Conservation (phyloP, 148 eudicot genomes). For the Talinum fruticosum region DNA sequence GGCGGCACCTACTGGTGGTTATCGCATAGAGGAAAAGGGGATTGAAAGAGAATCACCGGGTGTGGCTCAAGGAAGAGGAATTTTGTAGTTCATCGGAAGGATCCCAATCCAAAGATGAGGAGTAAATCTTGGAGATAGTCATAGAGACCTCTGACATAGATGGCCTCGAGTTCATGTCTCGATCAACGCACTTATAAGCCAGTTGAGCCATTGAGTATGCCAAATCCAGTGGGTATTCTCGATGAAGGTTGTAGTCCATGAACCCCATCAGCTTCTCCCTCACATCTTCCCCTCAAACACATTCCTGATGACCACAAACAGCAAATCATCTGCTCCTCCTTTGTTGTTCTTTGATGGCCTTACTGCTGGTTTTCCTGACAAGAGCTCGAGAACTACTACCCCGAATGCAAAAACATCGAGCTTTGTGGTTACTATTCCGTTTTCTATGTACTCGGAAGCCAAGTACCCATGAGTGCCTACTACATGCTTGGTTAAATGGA, state of each 20-base stretch:
- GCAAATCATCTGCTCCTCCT: slow-evolving; percentile 26
- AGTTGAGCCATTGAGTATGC: slow-evolving; percentile 69
- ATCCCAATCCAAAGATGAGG: slow-evolving; percentile 71
- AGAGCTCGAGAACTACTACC: slow-evolving; percentile 55
- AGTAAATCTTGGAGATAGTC: slow-evolving; percentile 55
- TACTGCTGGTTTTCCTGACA: slow-evolving; percentile 64
- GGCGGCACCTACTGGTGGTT: too few relatives aligned
- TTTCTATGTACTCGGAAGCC: slow-evolving; percentile 79
- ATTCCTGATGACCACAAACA: slow-evolving; percentile 28
- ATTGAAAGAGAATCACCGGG: slow-evolving; percentile 6
- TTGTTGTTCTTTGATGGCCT: slow-evolving; percentile 26
- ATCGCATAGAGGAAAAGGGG: too few relatives aligned
- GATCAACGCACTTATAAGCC: slow-evolving; percentile 55
- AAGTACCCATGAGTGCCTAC: slow-evolving; percentile 81
- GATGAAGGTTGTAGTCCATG: slow-evolving; percentile 47
- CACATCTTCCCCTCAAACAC: slow-evolving; percentile 57
- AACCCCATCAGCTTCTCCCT: slow-evolving; percentile 59
- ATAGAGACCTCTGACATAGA: slow-evolving; percentile 46
- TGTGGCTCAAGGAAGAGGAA: slow-evolving; percentile 17
- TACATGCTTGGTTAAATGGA: slow-evolving; percentile 63
- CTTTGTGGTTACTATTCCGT: slow-evolving; percentile 65
- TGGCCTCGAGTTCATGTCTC: slow-evolving; percentile 54
- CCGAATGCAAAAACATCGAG: slow-evolving; percentile 77
- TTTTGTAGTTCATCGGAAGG: slow-evolving; percentile 56
- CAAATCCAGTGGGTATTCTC: slow-evolving; percentile 65